These are phyloP conservation scores for Piloderma croceum DNA, from an alignment of 768 basidiomycete species.

Conservation along the genomic window DNA sequence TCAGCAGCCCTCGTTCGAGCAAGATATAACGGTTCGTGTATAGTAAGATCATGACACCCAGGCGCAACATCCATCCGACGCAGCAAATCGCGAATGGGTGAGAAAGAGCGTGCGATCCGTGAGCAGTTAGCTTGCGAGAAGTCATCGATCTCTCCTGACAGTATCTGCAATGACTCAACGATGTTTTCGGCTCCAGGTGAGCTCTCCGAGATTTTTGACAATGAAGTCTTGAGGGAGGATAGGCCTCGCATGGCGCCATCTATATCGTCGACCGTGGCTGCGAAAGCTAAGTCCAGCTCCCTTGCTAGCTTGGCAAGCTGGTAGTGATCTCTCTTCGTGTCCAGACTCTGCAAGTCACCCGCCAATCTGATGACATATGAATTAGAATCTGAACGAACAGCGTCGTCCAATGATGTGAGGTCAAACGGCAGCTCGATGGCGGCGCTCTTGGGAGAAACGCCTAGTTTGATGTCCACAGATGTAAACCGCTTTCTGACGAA, in stretches of 20 bases:
- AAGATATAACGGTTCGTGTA: constrained; percentile 44
- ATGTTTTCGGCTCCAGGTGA: constrained; percentile 19
- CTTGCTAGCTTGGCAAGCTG: constrained; percentile 50
- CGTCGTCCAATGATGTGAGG: constrained; percentile 52
- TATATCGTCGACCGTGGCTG: constrained; percentile 33
- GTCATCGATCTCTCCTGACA: constrained; percentile 33
- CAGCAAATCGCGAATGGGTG: constrained; percentile 49
- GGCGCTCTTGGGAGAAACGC: constrained; percentile 25
- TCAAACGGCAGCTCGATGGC: constrained; percentile 49
- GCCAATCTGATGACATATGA: constrained; percentile 58
- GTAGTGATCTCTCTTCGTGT: constrained; percentile 43
- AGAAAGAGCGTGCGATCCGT: constrained; percentile 42
- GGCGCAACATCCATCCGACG: constrained; percentile 49
- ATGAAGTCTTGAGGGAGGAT: constrained; percentile 29
- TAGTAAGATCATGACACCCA: constrained; percentile 35
- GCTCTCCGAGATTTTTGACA: constrained; percentile 26
- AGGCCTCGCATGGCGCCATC: constrained; percentile 36
- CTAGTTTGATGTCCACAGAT: constrained; percentile 33
- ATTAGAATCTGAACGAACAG: constrained; percentile 66
- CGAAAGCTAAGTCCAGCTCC: constrained; percentile 41
- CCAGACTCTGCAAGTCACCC: constrained; percentile 46
- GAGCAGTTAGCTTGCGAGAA: constrained; percentile 29
- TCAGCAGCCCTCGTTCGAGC: constrained; percentile 46
- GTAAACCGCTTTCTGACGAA: constrained; percentile 32
- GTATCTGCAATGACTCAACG: constrained; percentile 29